Conservation (phyloP, 768 basidiomycete genomes). For the Auricularia cornea region DNA sequence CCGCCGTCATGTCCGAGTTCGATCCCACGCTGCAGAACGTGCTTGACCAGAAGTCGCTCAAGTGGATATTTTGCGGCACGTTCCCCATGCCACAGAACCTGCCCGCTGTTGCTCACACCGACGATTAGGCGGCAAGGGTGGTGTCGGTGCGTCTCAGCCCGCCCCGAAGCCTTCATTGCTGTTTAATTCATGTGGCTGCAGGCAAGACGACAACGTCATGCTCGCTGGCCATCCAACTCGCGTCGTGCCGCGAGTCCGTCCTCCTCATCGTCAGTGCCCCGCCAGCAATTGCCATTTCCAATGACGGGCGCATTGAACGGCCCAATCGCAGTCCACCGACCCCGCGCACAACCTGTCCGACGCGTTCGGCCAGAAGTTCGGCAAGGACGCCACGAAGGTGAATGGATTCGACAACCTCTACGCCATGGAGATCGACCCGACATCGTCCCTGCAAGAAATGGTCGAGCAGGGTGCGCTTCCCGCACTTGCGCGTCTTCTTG, state of each 20-base stretch:
- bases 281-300: neutral
- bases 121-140: constrained; percentile 86
- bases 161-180: neutral
- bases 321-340: constrained; percentile 72
- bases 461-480: constrained; percentile 77
- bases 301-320: neutral
- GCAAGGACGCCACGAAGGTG: constrained; percentile 96
- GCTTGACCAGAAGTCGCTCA: constrained; percentile 83
- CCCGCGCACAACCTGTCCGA: constrained; percentile 99
- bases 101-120: constrained; percentile 10
- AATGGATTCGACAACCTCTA: constrained; percentile 95
- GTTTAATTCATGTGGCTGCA: constrained; percentile 21
- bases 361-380: constrained; percentile 98
- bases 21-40: constrained; percentile 89
- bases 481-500: neutral
- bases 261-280: constrained; percentile 76
- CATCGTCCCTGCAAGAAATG: constrained; percentile 97
- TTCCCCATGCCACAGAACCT: constrained; percentile 16
- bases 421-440: constrained; percentile 99
- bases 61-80: constrained; percentile 99
- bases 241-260: constrained; percentile 86
- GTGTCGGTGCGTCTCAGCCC: constrained; percentile 66
- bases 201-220: constrained; percentile 99
- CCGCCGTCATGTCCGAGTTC: constrained; percentile 20
- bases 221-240: constrained; percentile 94